These are phyloP conservation scores for Suillus subluteus DNA, from an alignment of 768 basidiomycete genomes.

Conservation along the genomic window DNA sequence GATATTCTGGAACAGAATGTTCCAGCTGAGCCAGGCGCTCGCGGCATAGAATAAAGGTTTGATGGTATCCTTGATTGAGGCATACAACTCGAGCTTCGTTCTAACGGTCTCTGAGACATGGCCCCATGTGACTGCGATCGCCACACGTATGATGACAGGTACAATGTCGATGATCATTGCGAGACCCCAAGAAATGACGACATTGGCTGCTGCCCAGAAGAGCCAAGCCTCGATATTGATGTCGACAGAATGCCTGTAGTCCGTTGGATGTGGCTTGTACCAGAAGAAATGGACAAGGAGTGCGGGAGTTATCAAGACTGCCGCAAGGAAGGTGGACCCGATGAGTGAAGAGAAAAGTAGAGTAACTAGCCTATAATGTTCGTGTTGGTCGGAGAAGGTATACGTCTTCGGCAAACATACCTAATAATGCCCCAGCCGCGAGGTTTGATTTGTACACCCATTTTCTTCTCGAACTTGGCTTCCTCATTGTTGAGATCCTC, in stretches of 20 bases:
- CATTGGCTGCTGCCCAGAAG: constrained; percentile 80
- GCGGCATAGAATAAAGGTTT: constrained; percentile 78
- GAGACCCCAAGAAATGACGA: constrained; percentile 79
- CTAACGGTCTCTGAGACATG: constrained; percentile 75
- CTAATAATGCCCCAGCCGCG: constrained; percentile 56
- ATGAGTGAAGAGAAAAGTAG: constrained; percentile 73
- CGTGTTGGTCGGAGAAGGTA: neutral
- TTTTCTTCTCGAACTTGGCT: constrained; percentile 62
- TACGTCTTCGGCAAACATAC: constrained; percentile 37
- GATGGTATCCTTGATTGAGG: constrained; percentile 66
- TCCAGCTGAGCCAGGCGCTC: constrained; percentile 74
- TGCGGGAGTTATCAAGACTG: constrained; percentile 60
- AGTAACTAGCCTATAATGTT: constrained; percentile 52
- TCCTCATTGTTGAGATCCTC: constrained; percentile 76
- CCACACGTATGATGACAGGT: constrained; percentile 54
- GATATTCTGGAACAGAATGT: constrained; percentile 71
- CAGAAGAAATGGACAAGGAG: constrained; percentile 71
- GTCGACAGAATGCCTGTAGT: constrained; percentile 59
- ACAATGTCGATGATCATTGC: constrained; percentile 73
- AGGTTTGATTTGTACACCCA: constrained; percentile 51
- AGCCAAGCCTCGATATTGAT: constrained; percentile 78
- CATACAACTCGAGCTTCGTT: constrained; percentile 67
- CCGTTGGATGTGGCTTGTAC: constrained; percentile 62
- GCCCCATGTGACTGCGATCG: constrained; percentile 69
- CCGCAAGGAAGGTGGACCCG: constrained; percentile 70